phyloP scores from a whole-genome alignment of 176 grass and related monocot genomes.

The Eragrostis nindensis region DNA sequence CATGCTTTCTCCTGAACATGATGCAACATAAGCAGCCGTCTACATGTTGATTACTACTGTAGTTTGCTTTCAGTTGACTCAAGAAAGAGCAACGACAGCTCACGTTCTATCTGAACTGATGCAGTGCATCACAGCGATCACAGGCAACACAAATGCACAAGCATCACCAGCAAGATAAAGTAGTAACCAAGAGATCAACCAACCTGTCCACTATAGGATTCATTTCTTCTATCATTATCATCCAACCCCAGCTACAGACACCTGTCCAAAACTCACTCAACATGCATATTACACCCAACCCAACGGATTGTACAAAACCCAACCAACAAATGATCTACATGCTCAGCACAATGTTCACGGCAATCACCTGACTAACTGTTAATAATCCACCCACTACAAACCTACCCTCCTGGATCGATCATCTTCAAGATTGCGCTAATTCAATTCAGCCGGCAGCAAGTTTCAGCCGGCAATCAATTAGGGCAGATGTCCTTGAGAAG shows the following conservation, averaged over 20 bases:
- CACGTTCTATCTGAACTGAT: neutral
- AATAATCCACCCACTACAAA: neutral
- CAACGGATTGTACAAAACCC: constrained; percentile 42
- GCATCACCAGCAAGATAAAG: neutral
- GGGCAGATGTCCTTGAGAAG: constrained; percentile 69
- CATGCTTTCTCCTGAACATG: neutral
- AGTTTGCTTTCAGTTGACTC: constrained; percentile 28
- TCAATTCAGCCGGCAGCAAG: neutral
- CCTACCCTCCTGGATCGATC: too few relatives aligned
- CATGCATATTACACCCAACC: constrained; percentile 41
- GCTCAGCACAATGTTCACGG: constrained; percentile 35
- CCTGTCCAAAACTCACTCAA: constrained; percentile 43
- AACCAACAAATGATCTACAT: constrained; percentile 20
- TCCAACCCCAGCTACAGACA: constrained; percentile 21
- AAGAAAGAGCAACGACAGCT: neutral
- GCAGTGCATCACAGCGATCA: neutral
- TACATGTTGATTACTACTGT: neutral
- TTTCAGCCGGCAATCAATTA: neutral
- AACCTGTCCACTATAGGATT: constrained; percentile 2
- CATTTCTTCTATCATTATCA: constrained; percentile 23
- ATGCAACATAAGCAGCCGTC: neutral
- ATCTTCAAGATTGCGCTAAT: constrained; percentile 19
- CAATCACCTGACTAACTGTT: constrained; percentile 21
- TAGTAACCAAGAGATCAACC: neutral
- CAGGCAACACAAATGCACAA: neutral